Conservation (phyloP, 768 basidiomycete species). For the Sarcomyxa edulis region DNA sequence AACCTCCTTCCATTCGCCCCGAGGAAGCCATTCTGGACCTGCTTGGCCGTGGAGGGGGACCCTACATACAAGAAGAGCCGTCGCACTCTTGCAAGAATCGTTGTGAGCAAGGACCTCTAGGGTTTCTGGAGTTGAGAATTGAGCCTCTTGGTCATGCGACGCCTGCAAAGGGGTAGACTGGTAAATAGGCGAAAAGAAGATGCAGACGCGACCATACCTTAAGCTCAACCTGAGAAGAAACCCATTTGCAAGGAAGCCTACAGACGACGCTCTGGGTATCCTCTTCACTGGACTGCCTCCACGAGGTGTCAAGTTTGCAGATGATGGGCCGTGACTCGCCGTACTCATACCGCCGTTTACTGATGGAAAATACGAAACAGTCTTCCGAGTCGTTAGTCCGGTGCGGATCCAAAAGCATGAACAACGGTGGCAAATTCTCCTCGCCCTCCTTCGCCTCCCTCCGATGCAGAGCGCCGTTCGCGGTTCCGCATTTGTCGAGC, state of each 20-base stretch:
- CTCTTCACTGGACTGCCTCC: slow-evolving; percentile 65
- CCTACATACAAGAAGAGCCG: slow-evolving; percentile 71
- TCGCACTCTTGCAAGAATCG: slow-evolving; percentile 69
- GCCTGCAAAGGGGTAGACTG: slow-evolving; percentile 33
- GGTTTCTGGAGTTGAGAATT: slow-evolving; percentile 59
- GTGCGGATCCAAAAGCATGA: slow-evolving; percentile 83
- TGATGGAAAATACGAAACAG: slow-evolving; percentile 79
- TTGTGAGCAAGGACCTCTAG: slow-evolving; percentile 46
- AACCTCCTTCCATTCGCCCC: slow-evolving; percentile 68
- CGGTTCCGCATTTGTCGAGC: slow-evolving; percentile 84
- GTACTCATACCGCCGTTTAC: slow-evolving; percentile 73
- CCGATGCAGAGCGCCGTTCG: slow-evolving; percentile 78
- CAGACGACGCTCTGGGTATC: slow-evolving; percentile 48
- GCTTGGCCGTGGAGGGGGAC: slow-evolving; percentile 70
- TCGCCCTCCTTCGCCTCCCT: slow-evolving; percentile 41
- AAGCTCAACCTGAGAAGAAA: slow-evolving; percentile 43
- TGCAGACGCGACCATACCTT: slow-evolving; percentile 39
- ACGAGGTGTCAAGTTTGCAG: slow-evolving; percentile 65
- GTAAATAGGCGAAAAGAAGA: no score
- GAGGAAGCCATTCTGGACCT: slow-evolving; percentile 78
- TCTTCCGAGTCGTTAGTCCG: slow-evolving; percentile 76
- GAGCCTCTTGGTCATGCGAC: slow-evolving; percentile 46
- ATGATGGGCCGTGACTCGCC: slow-evolving; percentile 77
- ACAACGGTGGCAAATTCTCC: slow-evolving; percentile 54
- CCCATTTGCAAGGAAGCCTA: slow-evolving; percentile 64